Percentiles rank a stretch among this genome's conserved stretches.
Conservation (phyloP, 179 eudicot species). For the Silene coronaria region DNA sequence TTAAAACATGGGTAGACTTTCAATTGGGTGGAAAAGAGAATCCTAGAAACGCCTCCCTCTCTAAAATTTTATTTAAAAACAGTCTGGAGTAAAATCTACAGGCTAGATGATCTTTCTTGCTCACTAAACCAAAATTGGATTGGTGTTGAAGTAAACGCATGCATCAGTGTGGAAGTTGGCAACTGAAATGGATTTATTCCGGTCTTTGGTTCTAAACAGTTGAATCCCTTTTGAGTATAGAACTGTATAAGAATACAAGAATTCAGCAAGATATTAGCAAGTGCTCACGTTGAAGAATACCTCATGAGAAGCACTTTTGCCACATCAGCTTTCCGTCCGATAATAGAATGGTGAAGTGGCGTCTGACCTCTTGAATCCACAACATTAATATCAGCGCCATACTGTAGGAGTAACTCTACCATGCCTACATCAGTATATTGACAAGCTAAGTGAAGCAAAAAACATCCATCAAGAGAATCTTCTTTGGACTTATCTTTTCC, state of each 20-base stretch:
- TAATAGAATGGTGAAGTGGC: constrained; percentile 69
- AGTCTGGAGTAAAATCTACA: too few species aligned
- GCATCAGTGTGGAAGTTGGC: too few species aligned
- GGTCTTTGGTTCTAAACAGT: neutral
- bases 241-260: neutral
- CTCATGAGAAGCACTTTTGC: constrained; percentile 66
- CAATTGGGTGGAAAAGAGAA: too few species aligned
- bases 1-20: too few species aligned
- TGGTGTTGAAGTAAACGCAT: too few species aligned
- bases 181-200: too few species aligned
- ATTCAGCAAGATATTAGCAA: neutral
- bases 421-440: constrained; percentile 71
- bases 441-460: constrained; percentile 81
- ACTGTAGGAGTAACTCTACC: constrained; percentile 85
- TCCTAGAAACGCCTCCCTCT: too few species aligned
- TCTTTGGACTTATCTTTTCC: constrained; percentile 36
- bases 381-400: constrained; percentile 60
- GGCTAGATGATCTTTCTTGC: too few species aligned
- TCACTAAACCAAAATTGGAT: too few species aligned
- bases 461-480: constrained; percentile 52
- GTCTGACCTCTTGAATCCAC: constrained; percentile 65
- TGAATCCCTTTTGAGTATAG: neutral
- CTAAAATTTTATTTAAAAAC: too few species aligned
- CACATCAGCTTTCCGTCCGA: constrained; percentile 41
- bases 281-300: constrained; percentile 28